Evolutionary conservation across 768 basidiomycete genomes (phyloP), one percentile per base, ranked within the genome.

Genomic region (Auriscalpium microsporum): DNA sequence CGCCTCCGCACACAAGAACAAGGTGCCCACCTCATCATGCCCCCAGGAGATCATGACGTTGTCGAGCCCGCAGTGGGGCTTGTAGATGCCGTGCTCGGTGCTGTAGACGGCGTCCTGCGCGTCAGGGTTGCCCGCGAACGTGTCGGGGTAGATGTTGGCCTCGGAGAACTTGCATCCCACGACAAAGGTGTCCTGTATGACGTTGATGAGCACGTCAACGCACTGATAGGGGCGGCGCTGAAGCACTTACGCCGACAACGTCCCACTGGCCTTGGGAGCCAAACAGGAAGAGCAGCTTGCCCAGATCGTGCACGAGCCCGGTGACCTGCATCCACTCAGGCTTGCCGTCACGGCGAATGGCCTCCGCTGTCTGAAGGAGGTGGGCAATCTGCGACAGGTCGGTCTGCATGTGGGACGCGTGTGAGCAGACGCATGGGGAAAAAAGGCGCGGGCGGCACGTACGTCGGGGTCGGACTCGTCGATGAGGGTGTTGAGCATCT

Each of bases 391-490:
- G 92, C 37, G 89, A 83, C 33, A 89, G 69, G 59, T 73, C 75
- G 2, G 87, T 88, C 87, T 90, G 65, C 8, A 61, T 49, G 52
- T 17, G 36, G 50, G 37, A 34, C 16, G 46, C 17, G 16, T 48
- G 46, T 13, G 35, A 21, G 28, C 53, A 52, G 38, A 35, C 34
- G 28, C 10, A 16, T 2, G 42, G 45, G 45, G 38, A 33, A 45
- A 51, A 49, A 44, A 21, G 58, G 10, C 33, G 35, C 46, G 49
- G 28, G 21, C 21, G 28, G 28, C 28, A 62, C 72, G 48, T 55
- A 88, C 89, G 64, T 91, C 93, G 52, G 93, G 93, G 69, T 95
- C 93, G 8, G 89, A 91, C 59, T 94, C 90, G 67, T 94, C 90
- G 54, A 94, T 79, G 45, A 94, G 76, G 1, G 87, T 92, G 65